Base-by-base conservation (phyloP, 345 rosid genomes). In the Corchorus olitorius region DNA sequence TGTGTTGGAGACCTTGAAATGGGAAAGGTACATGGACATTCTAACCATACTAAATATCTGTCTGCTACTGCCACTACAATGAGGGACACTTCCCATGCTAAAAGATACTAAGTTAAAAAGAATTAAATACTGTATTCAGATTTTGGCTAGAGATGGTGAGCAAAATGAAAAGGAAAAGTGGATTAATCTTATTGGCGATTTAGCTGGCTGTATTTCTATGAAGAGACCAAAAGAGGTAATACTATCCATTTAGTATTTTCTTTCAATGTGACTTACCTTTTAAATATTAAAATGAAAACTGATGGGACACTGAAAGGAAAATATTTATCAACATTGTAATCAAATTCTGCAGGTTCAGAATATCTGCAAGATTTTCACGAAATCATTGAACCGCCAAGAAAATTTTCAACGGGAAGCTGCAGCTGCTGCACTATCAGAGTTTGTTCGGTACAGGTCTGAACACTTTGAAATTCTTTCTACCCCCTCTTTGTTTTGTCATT, bases 1-100 rank as follows among this genome's bases (percentile, higher is more conserved):
- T 95, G 98, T 81, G 93, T 95, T 82, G 99, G 99, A 67, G 99
- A 95, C 81, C 89, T 95, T 77, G 99, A 95, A 87, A 93, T 95
- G 99, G 97, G 98, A 70, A 95, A 95, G 99, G 99, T 95, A 90
- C 70, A 54, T 67, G 49, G 13, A 37, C 61, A 20, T 37, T 45
- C 27, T 64, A 5, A 75, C 4, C 5, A 6, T 27, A 50, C 61
- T 35, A 8, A 8, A 34, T 22, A 70, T 6, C 73, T 35, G 10
- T 6, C 73, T 35, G 17, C 58, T 34, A 14, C 33, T 71, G 54
- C 48, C 35, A 45, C 58, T 73, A 9, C 67, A 46, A 59, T 27
- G 43, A 75, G 39, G 41, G 39, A 73, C 14, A 68, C 41, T 35
- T 50, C 64, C 64, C 6, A 6, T 34, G 11, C 33, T n/a, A 19